Percentiles rank a stretch among this genome's conserved stretches.
phyloP scores from a whole-genome alignment of 2,329 filamentous ascomycete genomes.

The Fusarium nanum region DNA sequence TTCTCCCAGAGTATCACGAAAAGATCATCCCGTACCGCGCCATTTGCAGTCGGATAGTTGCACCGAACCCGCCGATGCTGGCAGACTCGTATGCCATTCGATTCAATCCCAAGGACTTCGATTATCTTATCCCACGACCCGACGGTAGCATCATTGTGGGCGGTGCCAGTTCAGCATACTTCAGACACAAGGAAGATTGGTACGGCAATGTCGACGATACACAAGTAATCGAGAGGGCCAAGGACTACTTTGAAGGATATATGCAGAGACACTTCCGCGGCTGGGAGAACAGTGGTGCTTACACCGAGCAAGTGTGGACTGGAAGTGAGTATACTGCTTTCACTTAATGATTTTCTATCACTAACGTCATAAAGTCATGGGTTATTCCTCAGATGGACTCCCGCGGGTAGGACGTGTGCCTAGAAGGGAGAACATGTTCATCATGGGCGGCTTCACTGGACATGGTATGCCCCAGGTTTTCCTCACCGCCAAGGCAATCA shows the following conservation, averaged over 20 bases:
- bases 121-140: slow-evolving; percentile 57
- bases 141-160: slow-evolving; percentile 55
- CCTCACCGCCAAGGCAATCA: slow-evolving; percentile 42
- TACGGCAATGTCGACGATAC: slow-evolving; percentile 60
- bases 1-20: slow-evolving; percentile 57
- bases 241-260: slow-evolving; percentile 59
- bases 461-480: slow-evolving; percentile 64
- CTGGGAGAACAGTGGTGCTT: slow-evolving; percentile 58
- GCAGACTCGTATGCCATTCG: slow-evolving; percentile 41
- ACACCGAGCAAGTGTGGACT: neutral
- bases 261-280: slow-evolving; percentile 62
- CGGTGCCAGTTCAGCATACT: slow-evolving; percentile 50
- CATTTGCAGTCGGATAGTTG: slow-evolving; percentile 50
- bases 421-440: slow-evolving; percentile 48
- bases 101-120: slow-evolving; percentile 49
- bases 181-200: slow-evolving; percentile 56
- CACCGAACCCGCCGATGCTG: slow-evolving; percentile 34
- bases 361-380: neutral
- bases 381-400: neutral
- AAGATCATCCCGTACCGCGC: slow-evolving; percentile 69
- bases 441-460: slow-evolving; percentile 62
- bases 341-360: accelerated
- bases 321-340: neutral
- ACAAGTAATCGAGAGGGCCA: slow-evolving; percentile 56
- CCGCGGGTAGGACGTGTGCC: neutral